Percentiles rank a stretch among this genome's conserved stretches.
These are phyloP conservation scores for Penicillium sp. DNA, from an alignment of 2,329 filamentous ascomycete genomes.

Conservation along the genomic window DNA sequence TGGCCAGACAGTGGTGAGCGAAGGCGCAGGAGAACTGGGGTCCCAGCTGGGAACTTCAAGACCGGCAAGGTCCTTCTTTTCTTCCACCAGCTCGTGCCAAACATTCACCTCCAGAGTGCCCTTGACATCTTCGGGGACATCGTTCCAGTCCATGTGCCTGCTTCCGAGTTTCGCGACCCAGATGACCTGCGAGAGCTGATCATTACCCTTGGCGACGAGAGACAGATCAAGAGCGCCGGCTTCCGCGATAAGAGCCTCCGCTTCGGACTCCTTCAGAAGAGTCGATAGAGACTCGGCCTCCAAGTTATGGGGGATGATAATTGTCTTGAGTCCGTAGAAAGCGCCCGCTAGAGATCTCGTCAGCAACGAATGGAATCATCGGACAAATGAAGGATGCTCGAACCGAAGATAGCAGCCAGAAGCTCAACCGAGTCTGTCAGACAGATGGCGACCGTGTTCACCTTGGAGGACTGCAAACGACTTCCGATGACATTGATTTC, in stretches of 20 bases:
- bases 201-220: constrained; percentile 58
- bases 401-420: constrained; percentile 66
- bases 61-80: constrained; percentile 52
- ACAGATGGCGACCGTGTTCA: constrained; percentile 73
- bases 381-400: too few relatives aligned
- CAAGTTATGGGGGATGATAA: constrained; percentile 75
- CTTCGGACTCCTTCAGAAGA: constrained; percentile 63
- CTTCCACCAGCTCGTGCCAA: constrained; percentile 81
- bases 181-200: constrained; percentile 65
- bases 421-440: constrained; percentile 89
- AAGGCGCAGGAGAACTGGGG: constrained; percentile 42
- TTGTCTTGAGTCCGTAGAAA: constrained; percentile 78
- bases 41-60: constrained; percentile 57
- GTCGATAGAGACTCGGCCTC: constrained; percentile 59
- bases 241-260: constrained; percentile 72
- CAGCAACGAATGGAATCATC: neutral
- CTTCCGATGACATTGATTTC: constrained; percentile 85
- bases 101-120: constrained; percentile 72
- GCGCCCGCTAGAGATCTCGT: constrained; percentile 54
- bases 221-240: constrained; percentile 82
- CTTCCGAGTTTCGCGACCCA: constrained; percentile 91
- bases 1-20: constrained; percentile 39
- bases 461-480: constrained; percentile 59
- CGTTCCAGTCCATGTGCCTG: constrained; percentile 90
- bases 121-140: constrained; percentile 67